Conservation (phyloP, 2,329 filamentous ascomycete genomes). For the Knufia fluminis region DNA sequence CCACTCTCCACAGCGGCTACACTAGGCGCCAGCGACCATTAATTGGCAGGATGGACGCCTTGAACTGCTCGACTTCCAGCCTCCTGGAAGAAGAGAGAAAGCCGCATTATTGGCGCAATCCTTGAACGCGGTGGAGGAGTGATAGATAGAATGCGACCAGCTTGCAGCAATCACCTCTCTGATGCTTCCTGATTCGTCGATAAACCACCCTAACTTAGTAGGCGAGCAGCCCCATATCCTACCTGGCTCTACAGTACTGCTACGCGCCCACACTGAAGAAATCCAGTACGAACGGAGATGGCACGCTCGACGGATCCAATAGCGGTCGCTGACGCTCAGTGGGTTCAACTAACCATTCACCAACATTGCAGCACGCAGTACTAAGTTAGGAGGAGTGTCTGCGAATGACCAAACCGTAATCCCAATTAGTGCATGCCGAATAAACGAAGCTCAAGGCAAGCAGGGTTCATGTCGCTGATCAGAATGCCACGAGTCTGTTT, state of each 20-base stretch:
- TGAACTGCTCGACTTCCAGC: neutral
- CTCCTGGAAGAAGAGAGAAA: neutral
- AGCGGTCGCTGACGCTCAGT: neutral
- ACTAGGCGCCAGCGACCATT: neutral
- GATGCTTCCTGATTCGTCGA: neutral
- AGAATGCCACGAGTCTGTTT: neutral
- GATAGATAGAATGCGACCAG: neutral
- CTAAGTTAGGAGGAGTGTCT: too few relatives aligned
- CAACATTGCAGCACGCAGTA: too few relatives aligned
- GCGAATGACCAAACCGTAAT: neutral
- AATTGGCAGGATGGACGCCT: neutral
- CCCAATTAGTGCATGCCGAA: neutral
- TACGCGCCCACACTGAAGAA: constrained; percentile 8
- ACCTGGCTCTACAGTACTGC: neutral
- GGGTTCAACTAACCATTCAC: too few relatives aligned
- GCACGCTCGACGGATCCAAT: neutral
- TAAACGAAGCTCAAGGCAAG: neutral
- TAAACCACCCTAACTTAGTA: constrained; percentile 5
- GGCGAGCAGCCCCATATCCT: neutral
- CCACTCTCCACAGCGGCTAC: constrained; percentile 7
- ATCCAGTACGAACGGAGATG: neutral
- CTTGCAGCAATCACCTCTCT: constrained; percentile 6
- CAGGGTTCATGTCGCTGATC: neutral
- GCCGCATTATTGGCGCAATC: neutral
- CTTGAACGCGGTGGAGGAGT: too few relatives aligned